Conservation (phyloP, 345 rosid species). For the Murraya paniculata region DNA sequence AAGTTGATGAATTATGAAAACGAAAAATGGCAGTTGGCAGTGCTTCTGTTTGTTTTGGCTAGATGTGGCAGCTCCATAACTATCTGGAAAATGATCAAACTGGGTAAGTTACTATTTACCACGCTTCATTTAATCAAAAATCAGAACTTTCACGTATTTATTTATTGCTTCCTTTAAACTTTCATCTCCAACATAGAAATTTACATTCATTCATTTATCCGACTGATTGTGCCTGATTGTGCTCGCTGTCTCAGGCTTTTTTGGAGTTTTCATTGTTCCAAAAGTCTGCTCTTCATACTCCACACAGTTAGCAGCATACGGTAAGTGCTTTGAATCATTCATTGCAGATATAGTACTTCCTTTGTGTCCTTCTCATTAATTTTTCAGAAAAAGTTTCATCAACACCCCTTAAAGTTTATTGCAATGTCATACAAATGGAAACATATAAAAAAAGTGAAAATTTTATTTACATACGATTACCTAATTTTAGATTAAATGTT, state of each 20-base stretch:
- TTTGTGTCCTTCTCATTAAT: background rate
- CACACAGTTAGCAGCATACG: conserved; percentile 54
- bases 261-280: conserved; percentile 73
- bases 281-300: conserved; percentile 73
- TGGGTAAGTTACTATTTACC: conserved; percentile 54
- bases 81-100: conserved; percentile 80
- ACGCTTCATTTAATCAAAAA: no score
- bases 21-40: conserved; percentile 70
- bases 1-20: conserved; percentile 23
- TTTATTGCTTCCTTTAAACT: no score
- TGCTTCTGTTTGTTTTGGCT: conserved; percentile 74
- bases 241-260: conserved; percentile 55
- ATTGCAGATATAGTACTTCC: background rate
- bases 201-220: background rate
- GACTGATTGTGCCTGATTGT: background rate
- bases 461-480: background rate
- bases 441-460: background rate
- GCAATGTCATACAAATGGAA: background rate
- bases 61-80: conserved; percentile 84
- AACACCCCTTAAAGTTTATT: background rate
- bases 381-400: background rate
- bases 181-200: no score
- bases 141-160: no score
- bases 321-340: conserved; percentile 30
- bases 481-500: no score